Base-by-base conservation (phyloP, 371 early-diverging fungal genomes). In the Mucor sp. region DNA sequence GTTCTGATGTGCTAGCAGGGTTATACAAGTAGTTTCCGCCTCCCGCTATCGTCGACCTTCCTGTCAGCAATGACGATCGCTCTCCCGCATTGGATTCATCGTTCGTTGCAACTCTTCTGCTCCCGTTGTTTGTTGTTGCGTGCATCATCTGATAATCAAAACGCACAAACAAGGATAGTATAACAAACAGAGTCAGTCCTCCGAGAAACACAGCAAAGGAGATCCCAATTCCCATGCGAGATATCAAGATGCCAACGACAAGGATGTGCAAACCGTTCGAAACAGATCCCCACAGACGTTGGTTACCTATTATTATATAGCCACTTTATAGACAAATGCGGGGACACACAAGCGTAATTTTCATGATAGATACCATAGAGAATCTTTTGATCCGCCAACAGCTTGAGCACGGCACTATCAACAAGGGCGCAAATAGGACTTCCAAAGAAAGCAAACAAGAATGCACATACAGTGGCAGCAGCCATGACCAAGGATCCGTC, bases 231-330 rank as follows among this genome's bases (percentile, higher is more conserved):
- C 73, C 73, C 9, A 63, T 56, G 4, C 33, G 32, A 4, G 67
- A 53, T 25, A 80, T 66, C 72, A 75, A 60, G 6, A 77, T 12
- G n/a, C 80, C 80, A 6, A 80, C 78, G 4, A 73, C 47, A 4
- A 80, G 63, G 14, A 77, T 72, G 28, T 60, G 63, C 7, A 74
- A 30, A 9, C 77, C 77, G 41, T 75, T 75, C 4, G 80, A 77
- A 21, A 80, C 67, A 5, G 77, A 77, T 9, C 80, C 80, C 80
- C 77, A 80, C 21, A 80, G 37, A n/a, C 80, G 71, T 53, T 80
- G 80, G 25, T 71, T 77, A 28, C 80, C 80, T 80, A 53, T 37
- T 39, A 19, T 17, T 39, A 19, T 17, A 25, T 17, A n/a, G 23
- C 15, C 21, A 41, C 27, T 60, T 39, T 59, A 43, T 30, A n/a